Conservation (phyloP, 306 rosid genomes). For the Quercus wislizeni region DNA sequence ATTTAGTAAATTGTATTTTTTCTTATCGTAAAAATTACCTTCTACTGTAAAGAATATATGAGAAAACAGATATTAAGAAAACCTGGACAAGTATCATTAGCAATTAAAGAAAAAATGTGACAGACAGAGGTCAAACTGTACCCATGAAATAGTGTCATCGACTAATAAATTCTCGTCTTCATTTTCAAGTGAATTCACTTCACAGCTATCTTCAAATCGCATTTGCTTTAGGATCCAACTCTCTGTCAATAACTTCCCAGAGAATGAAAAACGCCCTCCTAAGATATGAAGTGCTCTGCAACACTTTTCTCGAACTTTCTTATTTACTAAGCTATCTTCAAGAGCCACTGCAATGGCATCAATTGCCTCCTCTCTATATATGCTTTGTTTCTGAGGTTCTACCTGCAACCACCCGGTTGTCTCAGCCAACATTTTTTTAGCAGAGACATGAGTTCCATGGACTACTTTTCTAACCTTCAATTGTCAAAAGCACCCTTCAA, state of each 20-base stretch:
- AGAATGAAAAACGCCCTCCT: slow-evolving; percentile 57
- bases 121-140: slow-evolving; percentile 26
- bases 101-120: not conserved
- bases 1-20: not conserved
- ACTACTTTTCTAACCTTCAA: not conserved
- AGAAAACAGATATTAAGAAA: not conserved
- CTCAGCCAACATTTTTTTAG: slow-evolving; percentile 10
- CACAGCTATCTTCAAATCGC: slow-evolving; percentile 23
- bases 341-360: slow-evolving; percentile 60
- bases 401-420: slow-evolving; percentile 37
- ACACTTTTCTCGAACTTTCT: slow-evolving; percentile 42
- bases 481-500: slow-evolving; percentile 1
- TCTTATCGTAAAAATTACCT: not conserved
- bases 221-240: slow-evolving; percentile 38
- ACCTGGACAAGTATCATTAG: not conserved
- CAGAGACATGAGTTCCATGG: not conserved
- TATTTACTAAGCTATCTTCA: slow-evolving; percentile 58
- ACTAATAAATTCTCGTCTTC: slow-evolving; percentile 28
- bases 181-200: slow-evolving; percentile 24
- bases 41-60: not conserved
- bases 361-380: slow-evolving; percentile 58
- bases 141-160: slow-evolving; percentile 32
- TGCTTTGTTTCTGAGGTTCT: slow-evolving; percentile 44
- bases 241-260: slow-evolving; percentile 41
- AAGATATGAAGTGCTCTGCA: slow-evolving; percentile 60